Conservation (phyloP, 1,139 yeast genomes). For the Yamadazyma aaseri region DNA sequence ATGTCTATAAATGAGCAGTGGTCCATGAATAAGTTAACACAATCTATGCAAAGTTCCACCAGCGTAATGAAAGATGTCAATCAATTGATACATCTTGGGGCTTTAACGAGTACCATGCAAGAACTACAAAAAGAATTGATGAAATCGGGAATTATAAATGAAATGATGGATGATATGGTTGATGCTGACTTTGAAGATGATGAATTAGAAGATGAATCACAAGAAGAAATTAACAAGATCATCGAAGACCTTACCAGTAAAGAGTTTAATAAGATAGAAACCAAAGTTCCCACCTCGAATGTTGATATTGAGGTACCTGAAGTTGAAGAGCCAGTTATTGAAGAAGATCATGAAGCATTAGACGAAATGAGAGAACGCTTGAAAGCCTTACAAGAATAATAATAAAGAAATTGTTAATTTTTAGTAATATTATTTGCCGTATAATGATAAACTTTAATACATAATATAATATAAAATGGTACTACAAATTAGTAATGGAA, state of each 20-base stretch:
- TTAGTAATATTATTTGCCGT: too few relatives aligned
- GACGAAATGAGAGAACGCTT: conserved; percentile 88
- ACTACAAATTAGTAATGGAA: neutral
- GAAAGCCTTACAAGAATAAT: conserved; percentile 73
- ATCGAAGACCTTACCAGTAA: conserved; percentile 45
- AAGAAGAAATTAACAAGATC: conserved; percentile 61
- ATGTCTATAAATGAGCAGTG: conserved; percentile 93
- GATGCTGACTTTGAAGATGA: conserved; percentile 65
- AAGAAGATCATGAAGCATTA: conserved; percentile 71
- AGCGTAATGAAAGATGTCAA: conserved; percentile 89
- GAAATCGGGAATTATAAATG: conserved; percentile 90
- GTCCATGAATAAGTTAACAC: conserved; percentile 79
- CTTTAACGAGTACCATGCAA: conserved; percentile 79
- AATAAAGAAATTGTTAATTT: neutral
- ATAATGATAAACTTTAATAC: neutral
- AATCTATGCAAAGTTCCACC: conserved; percentile 77
- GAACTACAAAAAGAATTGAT: conserved; percentile 84
- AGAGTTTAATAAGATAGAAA: conserved; percentile 40
- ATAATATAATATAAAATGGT: neutral
- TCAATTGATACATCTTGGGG: conserved; percentile 73
- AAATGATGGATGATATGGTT: conserved; percentile 90
- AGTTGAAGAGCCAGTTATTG: conserved; percentile 24
- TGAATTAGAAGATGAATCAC: conserved; percentile 67
- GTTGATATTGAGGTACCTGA: conserved; percentile 25
- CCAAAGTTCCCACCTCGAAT: conserved; percentile 41